A percentile compares a stretch with the other conserved stretches of the same genome.
These are phyloP conservation scores for Cordyceps cicadae DNA, from an alignment of 2,329 filamentous ascomycete species.

Conservation along the genomic window DNA sequence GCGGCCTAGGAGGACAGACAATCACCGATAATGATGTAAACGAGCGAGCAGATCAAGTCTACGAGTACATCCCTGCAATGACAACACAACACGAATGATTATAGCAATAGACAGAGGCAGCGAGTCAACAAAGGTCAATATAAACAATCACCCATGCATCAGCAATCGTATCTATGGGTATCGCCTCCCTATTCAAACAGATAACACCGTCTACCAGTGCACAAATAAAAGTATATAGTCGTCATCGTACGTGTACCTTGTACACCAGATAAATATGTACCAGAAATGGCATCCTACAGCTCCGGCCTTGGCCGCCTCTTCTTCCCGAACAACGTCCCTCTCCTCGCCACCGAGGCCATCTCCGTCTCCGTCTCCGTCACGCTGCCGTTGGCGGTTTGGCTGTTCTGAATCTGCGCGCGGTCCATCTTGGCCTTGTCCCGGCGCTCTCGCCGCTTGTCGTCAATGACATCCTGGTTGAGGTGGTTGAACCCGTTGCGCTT, in stretches of 20 bases:
- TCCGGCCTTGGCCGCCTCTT: constrained; percentile 26
- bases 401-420: constrained; percentile 19
- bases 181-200: constrained; percentile 17
- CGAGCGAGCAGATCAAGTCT: not conserved
- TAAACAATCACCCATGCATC: not conserved
- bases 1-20: not conserved
- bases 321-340: constrained; percentile 36
- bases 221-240: constrained; percentile 11
- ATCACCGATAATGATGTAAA: not conserved
- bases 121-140: not conserved
- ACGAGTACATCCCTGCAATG: not conserved
- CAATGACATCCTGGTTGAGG: constrained; percentile 73
- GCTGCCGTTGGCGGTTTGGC: constrained; percentile 23
- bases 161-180: constrained; percentile 9
- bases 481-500: constrained; percentile 73
- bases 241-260: constrained; percentile 8
- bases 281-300: not conserved
- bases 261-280: constrained; percentile 11
- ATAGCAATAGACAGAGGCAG: too few species aligned
- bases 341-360: constrained; percentile 16
- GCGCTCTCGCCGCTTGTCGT: constrained; percentile 63
- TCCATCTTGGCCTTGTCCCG: constrained; percentile 45
- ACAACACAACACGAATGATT: too few species aligned
- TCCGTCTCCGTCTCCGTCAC: constrained; percentile 25
- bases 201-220: constrained; percentile 4